phyloP scores from a whole-genome alignment of 139 green algal genomes.

The Volvox africanus region DNA sequence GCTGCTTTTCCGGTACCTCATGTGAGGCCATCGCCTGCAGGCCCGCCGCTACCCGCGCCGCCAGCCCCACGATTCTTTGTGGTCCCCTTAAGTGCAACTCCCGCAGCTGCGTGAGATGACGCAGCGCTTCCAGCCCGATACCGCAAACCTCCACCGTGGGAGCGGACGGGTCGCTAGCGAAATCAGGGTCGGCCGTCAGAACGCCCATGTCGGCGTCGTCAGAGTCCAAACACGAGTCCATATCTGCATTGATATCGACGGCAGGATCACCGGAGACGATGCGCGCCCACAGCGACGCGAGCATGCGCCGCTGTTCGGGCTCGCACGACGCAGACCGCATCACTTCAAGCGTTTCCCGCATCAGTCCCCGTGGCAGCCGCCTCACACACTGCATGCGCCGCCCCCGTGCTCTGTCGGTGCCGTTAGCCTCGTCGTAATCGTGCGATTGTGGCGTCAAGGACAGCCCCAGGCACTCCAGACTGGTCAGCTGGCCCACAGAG shows the following conservation, averaged over 20 bases:
- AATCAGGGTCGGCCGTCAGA: neutral
- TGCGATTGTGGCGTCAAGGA: neutral
- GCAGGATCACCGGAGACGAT: neutral
- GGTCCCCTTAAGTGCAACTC: slow-evolving; percentile 25
- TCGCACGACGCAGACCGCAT: neutral
- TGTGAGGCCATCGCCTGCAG: neutral
- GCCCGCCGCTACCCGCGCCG: neutral
- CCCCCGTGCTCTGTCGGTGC: neutral
- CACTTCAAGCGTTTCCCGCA: neutral
- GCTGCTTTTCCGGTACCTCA: neutral
- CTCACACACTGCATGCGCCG: neutral
- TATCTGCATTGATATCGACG: neutral
- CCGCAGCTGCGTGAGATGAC: neutral
- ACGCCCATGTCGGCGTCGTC: neutral
- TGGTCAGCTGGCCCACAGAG: slow-evolving; percentile 2
- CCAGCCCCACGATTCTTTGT: neutral
- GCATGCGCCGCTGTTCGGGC: neutral
- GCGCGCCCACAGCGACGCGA: neutral
- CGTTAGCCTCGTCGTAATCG: neutral
- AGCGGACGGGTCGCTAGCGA: neutral
- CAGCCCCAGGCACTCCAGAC: slow-evolving; percentile 11
- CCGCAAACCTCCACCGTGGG: neutral
- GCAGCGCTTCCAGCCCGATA: neutral
- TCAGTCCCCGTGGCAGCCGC: too few relatives aligned
- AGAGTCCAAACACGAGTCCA: neutral